Conservation (phyloP, 1,139 yeast species). For the Starmera stellimalicola region DNA sequence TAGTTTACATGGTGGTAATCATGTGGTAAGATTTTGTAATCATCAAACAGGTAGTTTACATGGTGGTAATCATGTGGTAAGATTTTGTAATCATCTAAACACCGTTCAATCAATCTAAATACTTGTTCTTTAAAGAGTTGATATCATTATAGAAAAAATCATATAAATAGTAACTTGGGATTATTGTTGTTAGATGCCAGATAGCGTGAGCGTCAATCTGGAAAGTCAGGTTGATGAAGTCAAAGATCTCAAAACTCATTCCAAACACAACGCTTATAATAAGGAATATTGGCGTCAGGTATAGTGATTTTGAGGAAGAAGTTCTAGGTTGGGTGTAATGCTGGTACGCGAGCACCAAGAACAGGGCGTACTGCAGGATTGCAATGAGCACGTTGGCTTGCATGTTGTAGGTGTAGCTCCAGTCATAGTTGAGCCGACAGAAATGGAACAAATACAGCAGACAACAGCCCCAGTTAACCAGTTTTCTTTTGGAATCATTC, state of each 20-base stretch:
- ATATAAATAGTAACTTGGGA: slow-evolving; percentile 39
- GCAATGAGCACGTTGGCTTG: slow-evolving; percentile 79
- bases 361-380: slow-evolving; percentile 49
- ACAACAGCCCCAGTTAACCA: slow-evolving; percentile 35
- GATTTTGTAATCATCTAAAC: too few relatives aligned
- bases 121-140: neutral
- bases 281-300: slow-evolving; percentile 35
- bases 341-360: slow-evolving; percentile 22
- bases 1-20: too few relatives aligned
- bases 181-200: slow-evolving; percentile 79
- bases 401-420: slow-evolving; percentile 95
- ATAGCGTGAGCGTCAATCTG: slow-evolving; percentile 86
- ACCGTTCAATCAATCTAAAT: neutral
- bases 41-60: too few relatives aligned
- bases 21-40: too few relatives aligned
- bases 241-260: slow-evolving; percentile 82
- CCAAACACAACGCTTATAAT: slow-evolving; percentile 54
- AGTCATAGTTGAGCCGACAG: slow-evolving; percentile 54
- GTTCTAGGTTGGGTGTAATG: slow-evolving; percentile 21
- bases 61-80: too few relatives aligned
- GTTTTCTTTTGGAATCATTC: slow-evolving; percentile 20
- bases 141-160: slow-evolving; percentile 26
- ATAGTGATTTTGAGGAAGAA: slow-evolving; percentile 20
- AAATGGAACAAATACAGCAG: slow-evolving; percentile 55
- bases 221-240: slow-evolving; percentile 66